Percentiles rank a stretch among this genome's conserved stretches.
Conservation (phyloP, 2,329 filamentous ascomycete species). For the Fusarium sp. region DNA sequence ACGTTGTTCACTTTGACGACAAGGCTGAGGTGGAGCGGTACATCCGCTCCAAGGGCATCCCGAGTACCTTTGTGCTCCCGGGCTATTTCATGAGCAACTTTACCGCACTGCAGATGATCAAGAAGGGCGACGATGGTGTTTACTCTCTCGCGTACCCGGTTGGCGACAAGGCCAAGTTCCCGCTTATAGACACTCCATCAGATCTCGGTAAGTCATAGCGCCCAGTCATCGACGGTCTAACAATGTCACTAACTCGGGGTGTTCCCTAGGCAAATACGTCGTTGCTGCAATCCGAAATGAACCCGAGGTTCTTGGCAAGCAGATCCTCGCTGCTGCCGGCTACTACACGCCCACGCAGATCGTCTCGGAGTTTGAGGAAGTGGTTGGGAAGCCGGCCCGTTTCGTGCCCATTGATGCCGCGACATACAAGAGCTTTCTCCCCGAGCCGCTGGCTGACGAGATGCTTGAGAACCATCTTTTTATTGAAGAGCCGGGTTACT, state of each 20-base stretch:
- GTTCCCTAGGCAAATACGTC: background rate
- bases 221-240: background rate
- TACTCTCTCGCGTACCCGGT: background rate
- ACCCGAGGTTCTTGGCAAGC: background rate
- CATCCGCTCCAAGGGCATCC: background rate
- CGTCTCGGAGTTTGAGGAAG: background rate
- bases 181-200: background rate
- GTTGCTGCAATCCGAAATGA: background rate
- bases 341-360: background rate
- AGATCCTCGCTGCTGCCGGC: background rate
- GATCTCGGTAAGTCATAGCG: background rate
- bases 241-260: background rate
- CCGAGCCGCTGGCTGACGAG: background rate
- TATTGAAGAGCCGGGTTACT: background rate
- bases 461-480: background rate
- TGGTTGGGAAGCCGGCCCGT: background rate
- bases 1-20: background rate
- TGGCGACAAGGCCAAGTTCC: background rate
- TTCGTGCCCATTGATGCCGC: background rate
- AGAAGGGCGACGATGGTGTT: background rate
- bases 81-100: background rate
- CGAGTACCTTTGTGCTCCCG: background rate
- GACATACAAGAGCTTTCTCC: slow-evolving; percentile 1
- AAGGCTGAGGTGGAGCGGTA: background rate
- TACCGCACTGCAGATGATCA: background rate